Evolutionary conservation across 2,329 filamentous ascomycete species (phyloP).

Genomic region (Ophioceras dolichostomum): DNA sequence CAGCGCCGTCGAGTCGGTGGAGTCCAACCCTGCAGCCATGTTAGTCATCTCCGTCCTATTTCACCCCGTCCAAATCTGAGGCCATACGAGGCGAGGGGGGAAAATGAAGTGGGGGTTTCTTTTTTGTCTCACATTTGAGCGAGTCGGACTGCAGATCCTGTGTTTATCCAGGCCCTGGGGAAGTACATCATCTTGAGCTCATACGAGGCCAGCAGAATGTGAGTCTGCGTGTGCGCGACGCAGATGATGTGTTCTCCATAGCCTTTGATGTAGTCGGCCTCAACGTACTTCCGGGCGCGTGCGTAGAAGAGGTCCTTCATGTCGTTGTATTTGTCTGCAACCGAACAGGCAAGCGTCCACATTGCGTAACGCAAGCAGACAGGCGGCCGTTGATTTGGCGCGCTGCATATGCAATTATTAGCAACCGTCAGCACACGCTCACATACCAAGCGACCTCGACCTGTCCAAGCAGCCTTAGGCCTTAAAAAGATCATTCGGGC

Average conservation of each 20-base stretch:
- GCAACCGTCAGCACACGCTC: too few species aligned
- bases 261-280: constrained; percentile 82
- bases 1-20: constrained; percentile 71
- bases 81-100: too few species aligned
- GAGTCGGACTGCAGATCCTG: constrained; percentile 68
- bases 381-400: constrained; percentile 75
- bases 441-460: too few species aligned
- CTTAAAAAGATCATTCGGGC: not conserved
- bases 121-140: constrained; percentile 63
- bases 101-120: too few species aligned
- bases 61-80: too few species aligned
- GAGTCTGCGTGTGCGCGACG: constrained; percentile 75
- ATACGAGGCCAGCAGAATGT: constrained; percentile 66
- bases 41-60: too few species aligned
- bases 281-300: constrained; percentile 77
- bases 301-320: constrained; percentile 85
- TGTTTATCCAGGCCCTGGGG: constrained; percentile 87
- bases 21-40: constrained; percentile 97
- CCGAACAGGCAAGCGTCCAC: constrained; percentile 85
- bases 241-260: constrained; percentile 84
- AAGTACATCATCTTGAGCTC: constrained; percentile 99
- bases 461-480: not conserved
- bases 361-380: constrained; percentile 86
- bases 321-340: constrained; percentile 67
- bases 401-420: constrained; percentile 31